Base-by-base conservation (phyloP, 257 asterid genomes). In the Oldenlandia corymbosa region DNA sequence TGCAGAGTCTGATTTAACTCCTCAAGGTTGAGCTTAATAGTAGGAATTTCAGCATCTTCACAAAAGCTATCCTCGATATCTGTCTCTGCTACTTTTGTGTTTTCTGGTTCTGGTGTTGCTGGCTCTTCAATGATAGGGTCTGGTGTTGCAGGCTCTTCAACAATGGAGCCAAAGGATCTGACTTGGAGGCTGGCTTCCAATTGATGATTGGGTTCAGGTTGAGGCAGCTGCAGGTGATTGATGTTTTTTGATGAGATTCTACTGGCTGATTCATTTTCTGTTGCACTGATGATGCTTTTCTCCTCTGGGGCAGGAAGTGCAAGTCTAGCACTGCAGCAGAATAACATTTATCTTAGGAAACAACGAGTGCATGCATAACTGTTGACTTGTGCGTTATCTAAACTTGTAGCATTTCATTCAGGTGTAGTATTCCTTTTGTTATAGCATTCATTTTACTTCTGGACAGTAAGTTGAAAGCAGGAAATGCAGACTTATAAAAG, bases 271-370 rank as follows among this genome's bases (percentile, higher is more conserved):
- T 64, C 75, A 53, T 77, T 69, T 76, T 74, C 83, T 68, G 80
- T 63, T 67, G 83, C 80, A 64, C 65, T 39, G 65, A 80, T 73
- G 9, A 84, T 78, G 77, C 84, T 80, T 73, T 83, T 84, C 48
- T 85, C 95, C 67, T 77, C 94, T 16, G 96, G 88, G 61, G 90
- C 90, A 65, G 99, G 99, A 68, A 92, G 95, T 55, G 95, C 74
- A 75, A 92, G 90, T 74, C 99, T 83, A 47, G 96, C 95, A 69
- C 99, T 92, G 86, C 80, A 74, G 64, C 32, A 63, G 20, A 71
- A 75, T 58, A 72, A 75, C 63, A 37, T 62, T 58, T 57, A 74
- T 26, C 30, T 60, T 54, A 48, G 16, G 13, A 21, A 51, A 41
- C 32, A 39, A 30, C 18, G 10, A 39, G 36, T 64, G 47, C 30